Evolutionary conservation across 352 stramenopile genomes (phyloP).

Genomic region (Hyaloperonospora arabidopsidis): DNA sequence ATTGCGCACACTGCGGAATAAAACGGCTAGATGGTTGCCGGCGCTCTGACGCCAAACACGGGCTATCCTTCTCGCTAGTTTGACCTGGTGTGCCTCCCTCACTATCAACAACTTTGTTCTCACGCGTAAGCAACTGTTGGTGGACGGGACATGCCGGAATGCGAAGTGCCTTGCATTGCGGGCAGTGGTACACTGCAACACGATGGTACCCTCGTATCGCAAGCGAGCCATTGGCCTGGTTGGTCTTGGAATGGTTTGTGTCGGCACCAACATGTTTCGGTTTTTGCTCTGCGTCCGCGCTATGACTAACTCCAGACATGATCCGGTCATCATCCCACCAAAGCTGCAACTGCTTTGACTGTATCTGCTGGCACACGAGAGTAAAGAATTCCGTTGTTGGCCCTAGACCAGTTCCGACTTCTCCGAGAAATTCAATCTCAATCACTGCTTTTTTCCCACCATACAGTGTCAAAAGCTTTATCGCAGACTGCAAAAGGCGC

Average conservation of each 20-base stretch:
- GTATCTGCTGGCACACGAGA: conserved; percentile 63
- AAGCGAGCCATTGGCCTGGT: conserved; percentile 20
- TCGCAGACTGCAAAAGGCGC: conserved; percentile 54
- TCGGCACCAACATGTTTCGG: conserved; percentile 9
- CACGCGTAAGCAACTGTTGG: conserved; percentile 40
- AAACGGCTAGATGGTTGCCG: conserved; percentile 14
- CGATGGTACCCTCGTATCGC: conserved; percentile 64
- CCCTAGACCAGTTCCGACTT: conserved; percentile 66
- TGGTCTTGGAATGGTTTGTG: conserved; percentile 1
- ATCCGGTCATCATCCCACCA: conserved; percentile 45
- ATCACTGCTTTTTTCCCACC: conserved; percentile 68
- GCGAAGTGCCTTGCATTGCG: conserved; percentile 37
- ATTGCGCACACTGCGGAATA: conserved; percentile 48
- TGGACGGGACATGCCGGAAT: conserved; percentile 48
- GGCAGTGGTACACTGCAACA: conserved; percentile 55
- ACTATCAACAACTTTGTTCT: conserved; percentile 27
- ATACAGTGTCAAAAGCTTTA: conserved; percentile 68
- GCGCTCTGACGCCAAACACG: conserved; percentile 1
- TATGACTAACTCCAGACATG: conserved; percentile 3
- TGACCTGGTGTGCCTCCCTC: background rate
- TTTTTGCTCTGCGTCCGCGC: conserved; percentile 14
- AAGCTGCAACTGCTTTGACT: conserved; percentile 45
- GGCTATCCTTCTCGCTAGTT: conserved; percentile 7
- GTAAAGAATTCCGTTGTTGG: conserved; percentile 78
- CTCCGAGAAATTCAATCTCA: conserved; percentile 72